These are phyloP conservation scores for Peribolospora baueri DNA, from an alignment of 768 basidiomycete species.

Conservation along the genomic window DNA sequence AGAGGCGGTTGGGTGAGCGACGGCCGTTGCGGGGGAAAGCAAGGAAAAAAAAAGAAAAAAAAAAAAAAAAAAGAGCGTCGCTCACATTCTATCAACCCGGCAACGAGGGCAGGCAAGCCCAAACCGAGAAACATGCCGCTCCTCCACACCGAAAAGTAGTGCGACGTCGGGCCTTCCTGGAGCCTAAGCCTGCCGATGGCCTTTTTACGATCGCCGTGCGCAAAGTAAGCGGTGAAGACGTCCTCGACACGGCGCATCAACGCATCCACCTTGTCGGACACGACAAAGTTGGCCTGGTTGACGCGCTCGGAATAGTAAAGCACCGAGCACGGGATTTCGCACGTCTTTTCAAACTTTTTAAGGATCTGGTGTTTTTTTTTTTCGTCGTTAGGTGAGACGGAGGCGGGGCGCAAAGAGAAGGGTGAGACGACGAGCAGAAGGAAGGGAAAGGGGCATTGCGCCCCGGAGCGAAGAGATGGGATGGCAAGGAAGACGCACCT, in stretches of 20 bases:
- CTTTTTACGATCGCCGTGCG: slow-evolving; percentile 50
- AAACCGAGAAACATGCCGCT: slow-evolving; percentile 9
- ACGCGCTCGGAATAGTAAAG: slow-evolving; percentile 65
- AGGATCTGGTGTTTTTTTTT: slow-evolving; percentile 18
- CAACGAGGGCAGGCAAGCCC: slow-evolving; percentile 5
- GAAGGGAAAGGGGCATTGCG: too few species aligned
- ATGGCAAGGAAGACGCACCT: slow-evolving; percentile 22
- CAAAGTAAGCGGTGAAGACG: slow-evolving; percentile 49
- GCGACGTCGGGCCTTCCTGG: slow-evolving; percentile 13
- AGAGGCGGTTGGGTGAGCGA: neutral
- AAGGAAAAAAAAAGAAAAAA: neutral
- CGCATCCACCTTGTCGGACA: slow-evolving; percentile 32
- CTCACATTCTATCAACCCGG: slow-evolving; percentile 7
- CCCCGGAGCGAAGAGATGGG: too few species aligned
- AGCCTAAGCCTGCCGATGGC: slow-evolving; percentile 32
- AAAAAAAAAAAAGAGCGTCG: neutral
- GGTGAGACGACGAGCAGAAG: slow-evolving; percentile 1
- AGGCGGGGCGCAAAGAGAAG: neutral
- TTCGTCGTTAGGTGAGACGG: neutral
- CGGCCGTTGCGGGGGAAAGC: neutral
- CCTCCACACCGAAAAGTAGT: slow-evolving; percentile 10
- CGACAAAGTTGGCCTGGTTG: slow-evolving; percentile 41
- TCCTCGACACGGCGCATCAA: slow-evolving; percentile 58
- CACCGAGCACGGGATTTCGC: slow-evolving; percentile 40
- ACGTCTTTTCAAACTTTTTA: slow-evolving; percentile 52